Percentiles rank a stretch among this genome's conserved stretches.
Evolutionary conservation across 352 stramenopile species (phyloP).

Genomic region (Blastocystis sp.): DNA sequence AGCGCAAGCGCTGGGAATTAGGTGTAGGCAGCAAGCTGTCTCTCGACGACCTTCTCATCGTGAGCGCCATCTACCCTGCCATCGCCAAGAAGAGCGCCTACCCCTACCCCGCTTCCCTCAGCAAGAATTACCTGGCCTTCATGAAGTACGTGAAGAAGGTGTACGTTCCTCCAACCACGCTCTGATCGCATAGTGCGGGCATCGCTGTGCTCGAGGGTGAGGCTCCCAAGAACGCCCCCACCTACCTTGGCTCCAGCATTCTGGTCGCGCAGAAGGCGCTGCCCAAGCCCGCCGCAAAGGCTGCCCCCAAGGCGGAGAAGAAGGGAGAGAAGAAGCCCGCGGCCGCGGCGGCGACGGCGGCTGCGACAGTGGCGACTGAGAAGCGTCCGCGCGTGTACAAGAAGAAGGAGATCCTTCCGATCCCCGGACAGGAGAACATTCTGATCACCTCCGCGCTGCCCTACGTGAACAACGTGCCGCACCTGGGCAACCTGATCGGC

Average conservation of each 20-base stretch:
- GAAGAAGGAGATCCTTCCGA: constrained; percentile 44
- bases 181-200: constrained; percentile 1
- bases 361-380: constrained; percentile 28
- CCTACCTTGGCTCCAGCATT: constrained; percentile 9
- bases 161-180: not conserved
- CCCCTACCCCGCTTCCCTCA: constrained; percentile 45
- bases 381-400: not conserved
- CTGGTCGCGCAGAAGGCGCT: constrained; percentile 31
- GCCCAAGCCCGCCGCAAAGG: not conserved
- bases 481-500: constrained; percentile 71
- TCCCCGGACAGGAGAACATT: constrained; percentile 69
- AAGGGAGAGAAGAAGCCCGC: not conserved
- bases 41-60: constrained; percentile 59
- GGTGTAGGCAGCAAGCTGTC: constrained; percentile 19
- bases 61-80: constrained; percentile 38
- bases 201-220: constrained; percentile 47
- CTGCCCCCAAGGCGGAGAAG: not conserved
- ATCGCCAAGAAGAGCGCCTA: constrained; percentile 66
- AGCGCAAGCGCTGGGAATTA: not conserved
- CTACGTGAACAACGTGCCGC: constrained; percentile 72
- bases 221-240: constrained; percentile 54
- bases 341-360: not conserved
- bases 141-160: constrained; percentile 67
- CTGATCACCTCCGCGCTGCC: constrained; percentile 70
- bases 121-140: constrained; percentile 40